Evolutionary conservation across 352 stramenopile genomes (phyloP), one percentile per base, ranked within the genome.

Genomic region (Plasmopara viticola): DNA sequence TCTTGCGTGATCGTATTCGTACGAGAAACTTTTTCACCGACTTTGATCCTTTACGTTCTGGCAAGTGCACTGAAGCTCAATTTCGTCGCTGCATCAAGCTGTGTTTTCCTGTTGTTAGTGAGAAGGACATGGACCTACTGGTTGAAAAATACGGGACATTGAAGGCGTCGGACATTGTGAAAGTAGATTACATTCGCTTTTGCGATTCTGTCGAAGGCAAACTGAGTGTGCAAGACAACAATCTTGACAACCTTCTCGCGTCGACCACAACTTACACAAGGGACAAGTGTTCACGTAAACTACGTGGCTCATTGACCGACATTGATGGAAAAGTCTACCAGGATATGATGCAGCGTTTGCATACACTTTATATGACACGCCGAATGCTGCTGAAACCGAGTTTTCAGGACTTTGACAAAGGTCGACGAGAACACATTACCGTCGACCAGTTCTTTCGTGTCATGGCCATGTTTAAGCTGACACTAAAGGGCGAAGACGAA

Each of bases 11-110:
- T 38, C 75, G 83, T 14, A 94, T 94, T 54, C 80, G 83, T 8
- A 79, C 75, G 7, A 90, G 90, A 51, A 86, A 85, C 48, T 94
- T 91, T 48, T 94, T 94, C 42, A 86, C 65, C 5, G 83, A 94
- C 46, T 94, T 91, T 43, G 83, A 94, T 47, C 68, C 67, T 13
- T 56, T 94, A 14, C 78, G 80, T 7, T 86, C 72, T 0, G 80
- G 80, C 5, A 91, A 87, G 41, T 91, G 80, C 52, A 80, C 74
- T 0, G 74, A 89, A 34, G 62, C 76, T 12, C 83, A 94, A 56
- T 94, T 94, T 62, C 70, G 76, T 41, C 78, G 80, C 29, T 90
- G 78, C 15, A 64, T 85, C 9, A 94, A 94, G 53, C 53, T 94
- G 1, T 91, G 78, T 41, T 91, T 90, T 31, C 66, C 64, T 0